Base-by-base conservation (phyloP, 2,329 filamentous ascomycete species). In the Aphanoascus verrucosus region DNA sequence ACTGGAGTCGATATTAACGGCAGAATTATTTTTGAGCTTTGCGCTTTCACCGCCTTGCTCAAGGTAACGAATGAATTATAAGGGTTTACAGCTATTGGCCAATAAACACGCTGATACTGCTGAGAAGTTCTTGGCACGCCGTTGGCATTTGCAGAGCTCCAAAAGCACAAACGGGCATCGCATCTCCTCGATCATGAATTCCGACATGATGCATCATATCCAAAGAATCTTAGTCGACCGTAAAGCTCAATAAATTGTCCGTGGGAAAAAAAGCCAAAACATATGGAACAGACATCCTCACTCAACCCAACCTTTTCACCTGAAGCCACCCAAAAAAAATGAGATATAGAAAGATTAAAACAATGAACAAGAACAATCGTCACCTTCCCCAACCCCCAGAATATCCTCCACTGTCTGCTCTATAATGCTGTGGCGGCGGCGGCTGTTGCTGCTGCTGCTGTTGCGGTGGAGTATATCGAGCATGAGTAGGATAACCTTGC, bases 391-490 rank as follows among this genome's bases (percentile, higher is more conserved):
- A 56, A 28, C 49, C 49, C 9, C 52, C 52, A 8, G 47, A 12
- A 20, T 57, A 55, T 45, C 55, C 49, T 35, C 55, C 57, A 38
- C 54, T 54, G 5, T 55, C 55, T 23, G 52, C 43, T 19, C 55
- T 52, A 17, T 52, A 57, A 49, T 57, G 55, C 19, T 53, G 55
- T 11, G 52, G 55, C 32, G 43, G 41, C 23, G 47, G 55, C 3
- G 44, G 49, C 40, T 47, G 53, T 38, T 54, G 52, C 32, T 48
- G 41, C 23, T 51, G 55, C 3, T 49, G 49, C 40, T 47, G 53
- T 43, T 54, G 52, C 15, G 52, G 46, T 17, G 52, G 52, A 7
- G 46, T 54, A 44, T 49, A 43, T n/a, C 46, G 37, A n/a, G 38
- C 35, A 43, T 54, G 46, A 3, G 11, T 23, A 4, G 52, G 52